Base-by-base conservation (phyloP, 352 stramenopile species). In the Phytophthora pini region DNA sequence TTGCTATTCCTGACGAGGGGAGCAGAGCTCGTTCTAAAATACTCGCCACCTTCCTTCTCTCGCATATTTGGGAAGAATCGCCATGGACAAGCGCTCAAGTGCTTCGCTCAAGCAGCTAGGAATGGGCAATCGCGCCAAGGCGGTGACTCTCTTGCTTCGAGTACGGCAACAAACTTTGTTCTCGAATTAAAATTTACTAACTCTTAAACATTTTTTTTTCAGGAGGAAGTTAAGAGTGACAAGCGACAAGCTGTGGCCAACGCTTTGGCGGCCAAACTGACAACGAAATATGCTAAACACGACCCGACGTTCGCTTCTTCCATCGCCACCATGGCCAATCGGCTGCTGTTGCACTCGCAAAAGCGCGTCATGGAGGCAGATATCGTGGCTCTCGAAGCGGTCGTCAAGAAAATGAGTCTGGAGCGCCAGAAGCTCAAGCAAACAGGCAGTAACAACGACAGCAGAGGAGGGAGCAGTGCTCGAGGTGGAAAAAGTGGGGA, bases 321-420 rank as follows among this genome's bases (percentile, higher is more conserved):
- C 5, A 92, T 92, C 53, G 56, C 59, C 40, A 74, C 45, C 2
- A 88, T 89, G 70, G 80, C 79, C 22, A 68, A 80, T 9, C 74
- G 82, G 2, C 68, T 92, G 13, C 61, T 92, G 41, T 50, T 89
- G 15, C 72, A 84, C 43, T 84, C 78, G n/a, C 58, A 73, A 39
- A 76, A 76, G 17, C 76, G 80, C 9, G 56, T 91, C 5, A 61
- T 82, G 39, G 78, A 91, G 58, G 74, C 74, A 5, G 82, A 91
- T 56, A 81, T 91, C 9, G 65, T 87, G 27, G 79, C 82, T 10
- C 65, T 91, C 8, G 80, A 91, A 62, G 68, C 80, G 5, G 77
- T 82, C 9, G 72, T 91, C 8, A 84, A 82, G 64, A 89, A 89
- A 54, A 82, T 89, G 75, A 84, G 77, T 67, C 39, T 79, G 26